Conservation (phyloP, 164 flowering plant genomes). For the Tetracentron sinense region DNA sequence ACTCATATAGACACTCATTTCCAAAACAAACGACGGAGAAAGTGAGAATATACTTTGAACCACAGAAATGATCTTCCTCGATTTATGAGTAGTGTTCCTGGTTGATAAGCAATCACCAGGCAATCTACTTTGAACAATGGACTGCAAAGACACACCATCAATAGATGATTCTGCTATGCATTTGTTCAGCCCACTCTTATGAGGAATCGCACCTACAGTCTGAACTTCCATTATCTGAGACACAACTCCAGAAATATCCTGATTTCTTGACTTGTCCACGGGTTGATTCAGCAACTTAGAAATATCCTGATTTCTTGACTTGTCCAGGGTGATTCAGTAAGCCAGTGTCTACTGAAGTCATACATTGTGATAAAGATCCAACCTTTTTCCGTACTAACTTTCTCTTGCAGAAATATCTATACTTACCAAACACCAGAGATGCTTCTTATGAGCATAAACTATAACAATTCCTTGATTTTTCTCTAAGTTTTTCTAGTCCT, state of each 20-base stretch:
- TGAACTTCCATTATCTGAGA: constrained; percentile 21
- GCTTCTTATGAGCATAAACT: constrained; percentile 20
- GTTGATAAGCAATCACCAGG: constrained; percentile 13
- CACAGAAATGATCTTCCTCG: constrained; percentile 11
- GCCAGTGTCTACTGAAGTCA: constrained; percentile 15
- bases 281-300: too few relatives aligned
- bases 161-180: constrained; percentile 14
- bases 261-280: too few relatives aligned
- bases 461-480: constrained; percentile 20
- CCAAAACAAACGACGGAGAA: neutral
- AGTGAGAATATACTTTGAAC: constrained; percentile 35
- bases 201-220: constrained; percentile 11
- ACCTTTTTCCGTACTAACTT: constrained; percentile 32
- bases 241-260: constrained; percentile 18
- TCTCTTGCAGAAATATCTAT: constrained; percentile 59
- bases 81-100: constrained; percentile 17
- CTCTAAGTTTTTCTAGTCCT: constrained; percentile 17
- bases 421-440: constrained; percentile 33
- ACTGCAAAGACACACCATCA: constrained; percentile 11
- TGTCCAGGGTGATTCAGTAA: constrained; percentile 19
- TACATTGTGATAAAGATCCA: constrained; percentile 27
- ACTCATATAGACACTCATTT: neutral
- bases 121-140: constrained; percentile 11
- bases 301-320: constrained; percentile 24
- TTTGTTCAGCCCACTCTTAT: constrained; percentile 18